Evolutionary conservation across 257 asterid genomes (phyloP).

Genomic region (Gynochthodes officinalis): DNA sequence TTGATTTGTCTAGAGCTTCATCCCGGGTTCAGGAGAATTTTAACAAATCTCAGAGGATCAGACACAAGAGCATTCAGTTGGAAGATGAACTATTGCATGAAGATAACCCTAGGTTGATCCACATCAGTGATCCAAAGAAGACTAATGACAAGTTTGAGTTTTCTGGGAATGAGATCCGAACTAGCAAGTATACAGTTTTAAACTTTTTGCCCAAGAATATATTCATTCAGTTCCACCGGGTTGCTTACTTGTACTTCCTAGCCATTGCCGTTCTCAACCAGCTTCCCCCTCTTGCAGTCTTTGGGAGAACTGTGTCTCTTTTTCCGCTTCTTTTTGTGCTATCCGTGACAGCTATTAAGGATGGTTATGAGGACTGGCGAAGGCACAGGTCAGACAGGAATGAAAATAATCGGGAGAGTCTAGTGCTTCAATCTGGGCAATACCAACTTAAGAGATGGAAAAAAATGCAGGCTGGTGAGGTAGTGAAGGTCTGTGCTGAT

Average conservation of each 20-base stretch:
- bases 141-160: slow-evolving; percentile 63
- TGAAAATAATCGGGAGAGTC: slow-evolving; percentile 89
- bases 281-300: slow-evolving; percentile 98
- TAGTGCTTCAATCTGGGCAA: slow-evolving; percentile 64
- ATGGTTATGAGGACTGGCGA: slow-evolving; percentile 99
- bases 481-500: slow-evolving; percentile 70
- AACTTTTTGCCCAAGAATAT: slow-evolving; percentile 91
- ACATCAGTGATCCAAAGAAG: slow-evolving; percentile 75
- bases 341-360: slow-evolving; percentile 93
- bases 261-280: slow-evolving; percentile 95
- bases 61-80: slow-evolving; percentile 77
- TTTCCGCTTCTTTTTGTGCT: slow-evolving; percentile 98
- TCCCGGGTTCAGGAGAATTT: slow-evolving; percentile 40
- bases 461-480: slow-evolving; percentile 76
- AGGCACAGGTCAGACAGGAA: slow-evolving; percentile 97
- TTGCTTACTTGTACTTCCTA: slow-evolving; percentile 90
- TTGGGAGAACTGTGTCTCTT: slow-evolving; percentile 94
- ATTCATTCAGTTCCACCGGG: slow-evolving; percentile 91
- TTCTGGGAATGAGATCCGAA: slow-evolving; percentile 90
- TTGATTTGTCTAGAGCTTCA: slow-evolving; percentile 22
- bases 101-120: slow-evolving; percentile 75
- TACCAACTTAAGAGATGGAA: slow-evolving; percentile 76
- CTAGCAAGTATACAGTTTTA: slow-evolving; percentile 84
- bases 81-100: slow-evolving; percentile 55
- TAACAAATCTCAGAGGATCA: slow-evolving; percentile 51